Evolutionary conservation across 805 yeast genomes (phyloP).

Genomic region (Candida ortonii): DNA sequence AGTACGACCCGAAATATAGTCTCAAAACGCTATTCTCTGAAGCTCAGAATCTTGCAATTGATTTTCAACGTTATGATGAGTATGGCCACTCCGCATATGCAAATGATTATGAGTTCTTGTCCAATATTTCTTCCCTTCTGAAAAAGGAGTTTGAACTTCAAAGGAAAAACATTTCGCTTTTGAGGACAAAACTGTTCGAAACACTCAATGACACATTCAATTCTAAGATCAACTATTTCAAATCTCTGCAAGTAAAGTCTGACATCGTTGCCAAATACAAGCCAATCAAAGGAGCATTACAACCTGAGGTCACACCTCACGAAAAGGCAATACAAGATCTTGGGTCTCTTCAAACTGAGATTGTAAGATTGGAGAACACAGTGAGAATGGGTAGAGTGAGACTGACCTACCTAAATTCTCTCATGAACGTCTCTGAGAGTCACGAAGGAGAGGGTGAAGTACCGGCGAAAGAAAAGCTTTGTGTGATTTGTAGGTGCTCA

Average conservation of each 20-base stretch:
- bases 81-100: conserved; percentile 10
- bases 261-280: conserved; percentile 67
- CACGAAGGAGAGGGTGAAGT: conserved; percentile 26
- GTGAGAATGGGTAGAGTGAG: conserved; percentile 38
- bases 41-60: conserved; percentile 25
- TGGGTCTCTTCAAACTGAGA: conserved; percentile 13
- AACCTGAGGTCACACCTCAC: conserved; percentile 15
- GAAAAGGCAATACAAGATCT: conserved; percentile 24
- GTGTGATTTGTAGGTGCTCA: conserved; percentile 74
- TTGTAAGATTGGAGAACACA: conserved; percentile 11
- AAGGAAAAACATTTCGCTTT: conserved; percentile 36
- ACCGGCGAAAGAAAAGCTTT: conserved; percentile 42
- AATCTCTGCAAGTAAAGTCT: conserved; percentile 80
- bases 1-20: conserved; percentile 31
- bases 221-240: conserved; percentile 75
- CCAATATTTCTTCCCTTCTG: conserved; percentile 9
- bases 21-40: conserved; percentile 24
- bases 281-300: conserved; percentile 21
- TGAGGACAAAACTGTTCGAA: conserved; percentile 49
- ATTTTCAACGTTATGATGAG: conserved; percentile 27
- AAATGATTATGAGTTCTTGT: conserved; percentile 20
- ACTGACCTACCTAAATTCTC: conserved; percentile 46
- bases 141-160: conserved; percentile 42
- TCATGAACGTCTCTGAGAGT: conserved; percentile 29
- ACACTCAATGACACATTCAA: conserved; percentile 67